Evolutionary conservation across 1,284 basidiomycete genomes (phyloP).

Genomic region (Hemileia vastatrix): DNA sequence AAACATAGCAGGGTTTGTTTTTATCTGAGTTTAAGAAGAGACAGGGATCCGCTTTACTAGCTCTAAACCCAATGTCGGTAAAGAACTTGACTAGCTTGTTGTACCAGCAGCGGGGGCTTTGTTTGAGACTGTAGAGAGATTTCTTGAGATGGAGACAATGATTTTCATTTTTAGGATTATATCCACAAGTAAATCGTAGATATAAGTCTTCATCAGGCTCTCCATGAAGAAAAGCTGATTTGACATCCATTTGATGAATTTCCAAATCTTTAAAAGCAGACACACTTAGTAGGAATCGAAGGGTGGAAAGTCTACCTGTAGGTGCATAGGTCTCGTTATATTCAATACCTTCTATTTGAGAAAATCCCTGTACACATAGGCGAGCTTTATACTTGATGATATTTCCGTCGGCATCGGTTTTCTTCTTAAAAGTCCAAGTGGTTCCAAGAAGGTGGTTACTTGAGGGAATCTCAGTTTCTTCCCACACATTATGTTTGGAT

Average conservation of each 20-base stretch:
- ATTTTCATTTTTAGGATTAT: no score
- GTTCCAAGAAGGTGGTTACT: no score
- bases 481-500: no score
- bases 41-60: neutral
- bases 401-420: constrained; percentile 43
- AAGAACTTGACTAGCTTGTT: neutral
- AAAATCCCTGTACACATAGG: constrained; percentile 48
- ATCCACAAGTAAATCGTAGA: no score
- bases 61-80: neutral
- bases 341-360: constrained; percentile 47
- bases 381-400: constrained; percentile 45
- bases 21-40: no score
- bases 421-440: constrained; percentile 47
- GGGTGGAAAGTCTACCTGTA: constrained; percentile 42
- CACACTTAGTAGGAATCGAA: constrained; percentile 45
- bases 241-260: constrained; percentile 48
- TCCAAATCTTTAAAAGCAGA: constrained; percentile 43
- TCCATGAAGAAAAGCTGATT: no score
- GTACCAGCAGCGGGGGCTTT: neutral
- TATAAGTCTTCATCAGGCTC: no score
- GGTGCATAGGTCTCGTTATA: constrained; percentile 49
- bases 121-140: neutral
- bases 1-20: no score
- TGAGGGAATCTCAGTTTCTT: no score
- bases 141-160: no score